These are phyloP conservation scores for Phialocephala subalpina DNA, from an alignment of 2,329 filamentous ascomycete genomes.

Conservation along the genomic window DNA sequence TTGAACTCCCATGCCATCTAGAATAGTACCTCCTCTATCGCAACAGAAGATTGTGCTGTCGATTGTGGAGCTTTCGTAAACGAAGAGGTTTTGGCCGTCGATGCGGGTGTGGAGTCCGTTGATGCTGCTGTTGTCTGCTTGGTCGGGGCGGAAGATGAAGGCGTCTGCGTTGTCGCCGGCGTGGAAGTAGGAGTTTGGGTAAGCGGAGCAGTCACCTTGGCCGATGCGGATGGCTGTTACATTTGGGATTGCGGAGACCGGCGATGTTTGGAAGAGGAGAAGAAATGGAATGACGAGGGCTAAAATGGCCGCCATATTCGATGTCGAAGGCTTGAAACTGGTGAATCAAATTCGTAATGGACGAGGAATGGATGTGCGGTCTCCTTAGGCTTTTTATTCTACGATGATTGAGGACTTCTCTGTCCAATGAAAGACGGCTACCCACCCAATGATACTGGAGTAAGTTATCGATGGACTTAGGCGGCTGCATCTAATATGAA, in stretches of 20 bases:
- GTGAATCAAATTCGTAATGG: too few species aligned
- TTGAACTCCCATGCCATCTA: constrained; percentile 3
- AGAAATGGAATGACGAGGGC: too few species aligned
- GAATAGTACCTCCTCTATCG: constrained; percentile 5
- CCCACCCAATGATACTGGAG: too few species aligned
- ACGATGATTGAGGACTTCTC: too few species aligned
- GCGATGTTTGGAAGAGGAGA: too few species aligned
- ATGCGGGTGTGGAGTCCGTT: not conserved
- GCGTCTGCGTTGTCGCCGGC: constrained; percentile 19
- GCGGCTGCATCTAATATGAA: too few species aligned
- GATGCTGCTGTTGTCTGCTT: constrained; percentile 15
- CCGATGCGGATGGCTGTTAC: not conserved
- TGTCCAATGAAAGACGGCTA: too few species aligned
- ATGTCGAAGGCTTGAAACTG: too few species aligned
- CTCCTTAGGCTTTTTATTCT: too few species aligned
- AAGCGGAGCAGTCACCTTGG: constrained; percentile 8
- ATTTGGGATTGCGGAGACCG: not conserved
- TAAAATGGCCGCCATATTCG: too few species aligned
- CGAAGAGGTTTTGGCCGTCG: not conserved
- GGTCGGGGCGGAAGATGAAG: constrained; percentile 17
- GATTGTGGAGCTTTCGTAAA: not conserved
- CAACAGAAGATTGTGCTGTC: constrained; percentile 14
- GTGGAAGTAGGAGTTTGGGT: constrained; percentile 12
- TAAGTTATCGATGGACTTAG: too few species aligned
- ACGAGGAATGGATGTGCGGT: too few species aligned